Conservation (phyloP, 345 rosid species). For the Sisymbrium altissimum region DNA sequence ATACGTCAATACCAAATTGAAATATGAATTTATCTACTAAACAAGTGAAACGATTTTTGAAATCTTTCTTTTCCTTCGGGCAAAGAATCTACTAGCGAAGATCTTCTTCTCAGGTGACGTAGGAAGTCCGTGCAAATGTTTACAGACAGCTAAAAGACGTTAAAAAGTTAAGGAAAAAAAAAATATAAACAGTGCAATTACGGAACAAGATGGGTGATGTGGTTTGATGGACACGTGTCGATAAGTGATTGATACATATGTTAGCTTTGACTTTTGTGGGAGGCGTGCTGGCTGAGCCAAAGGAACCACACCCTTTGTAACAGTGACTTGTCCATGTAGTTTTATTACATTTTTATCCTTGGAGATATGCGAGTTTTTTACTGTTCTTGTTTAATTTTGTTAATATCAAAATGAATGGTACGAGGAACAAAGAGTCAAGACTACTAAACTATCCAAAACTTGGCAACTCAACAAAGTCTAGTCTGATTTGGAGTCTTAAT, state of each 20-base stretch:
- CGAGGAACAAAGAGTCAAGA: background rate
- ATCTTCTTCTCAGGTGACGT: background rate
- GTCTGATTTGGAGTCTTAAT: background rate
- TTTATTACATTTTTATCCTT: background rate
- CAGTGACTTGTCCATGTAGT: background rate
- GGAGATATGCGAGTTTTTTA: background rate
- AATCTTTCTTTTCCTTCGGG: background rate
- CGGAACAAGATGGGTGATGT: slow-evolving; percentile 11
- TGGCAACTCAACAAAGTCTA: background rate
- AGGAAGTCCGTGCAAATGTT: background rate
- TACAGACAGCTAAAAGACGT: slow-evolving; percentile 10
- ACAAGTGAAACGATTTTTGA: background rate
- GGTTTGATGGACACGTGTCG: slow-evolving; percentile 14
- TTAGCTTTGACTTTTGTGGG: slow-evolving; percentile 23
- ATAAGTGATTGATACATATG: background rate
- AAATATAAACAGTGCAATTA: background rate
- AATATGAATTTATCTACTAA: background rate
- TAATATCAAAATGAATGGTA: background rate
- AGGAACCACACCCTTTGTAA: background rate
- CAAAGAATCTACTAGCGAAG: slow-evolving; percentile 15
- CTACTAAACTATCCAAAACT: background rate
- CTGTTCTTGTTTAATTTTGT: background rate
- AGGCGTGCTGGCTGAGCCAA: slow-evolving; percentile 16
- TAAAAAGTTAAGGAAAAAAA: background rate
- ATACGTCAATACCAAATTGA: background rate